These are phyloP conservation scores for Artomyces pyxidatus DNA, from an alignment of 768 basidiomycete species.

Conservation along the genomic window DNA sequence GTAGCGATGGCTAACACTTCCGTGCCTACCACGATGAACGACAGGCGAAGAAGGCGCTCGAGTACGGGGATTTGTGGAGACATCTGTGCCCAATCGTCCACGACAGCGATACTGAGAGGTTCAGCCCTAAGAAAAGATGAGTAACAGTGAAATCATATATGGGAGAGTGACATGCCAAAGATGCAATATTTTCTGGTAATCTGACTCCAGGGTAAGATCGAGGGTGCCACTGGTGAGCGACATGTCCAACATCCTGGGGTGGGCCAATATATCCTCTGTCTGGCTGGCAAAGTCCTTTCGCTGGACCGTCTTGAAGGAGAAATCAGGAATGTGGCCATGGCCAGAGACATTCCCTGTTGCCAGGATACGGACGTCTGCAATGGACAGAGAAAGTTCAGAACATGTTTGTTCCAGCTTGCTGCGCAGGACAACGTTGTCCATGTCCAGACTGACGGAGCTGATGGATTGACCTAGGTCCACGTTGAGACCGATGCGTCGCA, in stretches of 20 bases:
- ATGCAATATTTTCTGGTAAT: slow-evolving; percentile 63
- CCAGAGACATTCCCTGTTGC: slow-evolving; percentile 73
- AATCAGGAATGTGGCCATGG: slow-evolving; percentile 53
- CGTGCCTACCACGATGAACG: slow-evolving; percentile 68
- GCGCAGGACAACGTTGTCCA: slow-evolving; percentile 55
- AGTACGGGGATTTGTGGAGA: slow-evolving; percentile 31
- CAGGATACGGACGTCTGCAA: slow-evolving; percentile 42
- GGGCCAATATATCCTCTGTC: slow-evolving; percentile 21
- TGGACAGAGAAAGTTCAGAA: slow-evolving; percentile 59
- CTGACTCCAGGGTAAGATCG: slow-evolving; percentile 61
- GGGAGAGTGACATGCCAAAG: slow-evolving; percentile 49
- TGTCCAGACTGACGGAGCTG: slow-evolving; percentile 55
- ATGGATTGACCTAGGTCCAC: slow-evolving; percentile 87
- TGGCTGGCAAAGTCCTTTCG: slow-evolving; percentile 33
- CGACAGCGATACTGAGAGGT: slow-evolving; percentile 65
- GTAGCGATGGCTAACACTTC: slow-evolving; percentile 61
- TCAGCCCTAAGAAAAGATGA: slow-evolving; percentile 46
- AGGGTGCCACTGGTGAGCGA: slow-evolving; percentile 68
- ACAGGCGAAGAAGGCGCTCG: slow-evolving; percentile 53
- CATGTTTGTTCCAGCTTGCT: slow-evolving; percentile 54
- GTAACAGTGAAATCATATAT: neutral
- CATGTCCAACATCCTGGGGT: slow-evolving; percentile 58
- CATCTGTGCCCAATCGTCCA: slow-evolving; percentile 72
- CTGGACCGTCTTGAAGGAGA: slow-evolving; percentile 68
- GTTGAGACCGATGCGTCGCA: slow-evolving; percentile 65